Percentiles rank a stretch among this genome's conserved stretches.
Evolutionary conservation across 2,329 filamentous ascomycete species (phyloP).

Genomic region (Ciborinia camelliae): DNA sequence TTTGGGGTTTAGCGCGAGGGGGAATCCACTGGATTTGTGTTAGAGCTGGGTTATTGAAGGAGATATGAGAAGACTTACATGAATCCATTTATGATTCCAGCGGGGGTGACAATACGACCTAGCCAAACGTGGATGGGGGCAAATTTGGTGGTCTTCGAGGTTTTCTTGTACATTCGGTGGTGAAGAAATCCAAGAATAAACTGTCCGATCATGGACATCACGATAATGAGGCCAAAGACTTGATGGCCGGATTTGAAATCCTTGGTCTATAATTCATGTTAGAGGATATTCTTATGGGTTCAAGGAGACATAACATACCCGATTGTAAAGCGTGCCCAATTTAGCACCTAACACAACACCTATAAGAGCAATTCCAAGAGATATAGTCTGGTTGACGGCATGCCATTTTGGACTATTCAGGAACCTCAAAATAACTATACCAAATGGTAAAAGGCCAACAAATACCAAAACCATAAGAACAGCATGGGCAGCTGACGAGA

Average conservation of each 20-base stretch:
- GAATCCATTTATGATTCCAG: constrained; percentile 56
- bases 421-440: constrained; percentile 51
- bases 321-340: constrained; percentile 48
- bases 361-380: constrained; percentile 46
- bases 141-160: constrained; percentile 48
- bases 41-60: not conserved
- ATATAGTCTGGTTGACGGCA: constrained; percentile 50
- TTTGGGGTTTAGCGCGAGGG: constrained; percentile 50
- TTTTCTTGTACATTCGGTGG: constrained; percentile 52
- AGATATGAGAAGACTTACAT: constrained; percentile 42
- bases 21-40: constrained; percentile 48
- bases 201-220: constrained; percentile 51
- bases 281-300: not conserved
- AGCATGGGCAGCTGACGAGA: constrained; percentile 37
- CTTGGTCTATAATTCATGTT: constrained; percentile 44
- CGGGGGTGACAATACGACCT: constrained; percentile 50
- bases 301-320: constrained; percentile 45
- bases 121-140: constrained; percentile 55
- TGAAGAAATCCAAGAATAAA: constrained; percentile 54
- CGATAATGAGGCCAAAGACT: constrained; percentile 54
- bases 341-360: constrained; percentile 53
- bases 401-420: constrained; percentile 54
- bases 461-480: constrained; percentile 55
- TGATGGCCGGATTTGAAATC: constrained; percentile 54
- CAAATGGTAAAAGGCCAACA: constrained; percentile 54